These are phyloP conservation scores for Hydrangea macrophylla DNA, from an alignment of 148 eudicot species.

Conservation along the genomic window DNA sequence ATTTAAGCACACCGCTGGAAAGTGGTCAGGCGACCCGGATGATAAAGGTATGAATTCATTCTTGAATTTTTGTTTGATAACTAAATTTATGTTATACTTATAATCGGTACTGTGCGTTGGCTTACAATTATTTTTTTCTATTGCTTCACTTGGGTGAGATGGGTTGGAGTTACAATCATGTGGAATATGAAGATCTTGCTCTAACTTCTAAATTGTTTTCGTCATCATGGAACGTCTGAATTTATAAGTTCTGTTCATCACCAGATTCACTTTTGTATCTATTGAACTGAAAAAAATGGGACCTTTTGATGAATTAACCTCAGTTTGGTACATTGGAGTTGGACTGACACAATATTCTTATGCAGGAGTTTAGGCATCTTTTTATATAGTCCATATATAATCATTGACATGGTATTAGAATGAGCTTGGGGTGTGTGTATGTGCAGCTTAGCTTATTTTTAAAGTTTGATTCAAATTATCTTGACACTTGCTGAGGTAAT, in stretches of 20 bases:
- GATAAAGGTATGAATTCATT: slow-evolving; percentile 52
- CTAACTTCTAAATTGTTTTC: too few relatives aligned
- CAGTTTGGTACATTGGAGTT: background rate
- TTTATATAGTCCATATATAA: background rate
- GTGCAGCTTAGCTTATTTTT: background rate
- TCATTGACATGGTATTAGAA: background rate
- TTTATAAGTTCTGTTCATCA: background rate
- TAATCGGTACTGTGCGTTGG: background rate
- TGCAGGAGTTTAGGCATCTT: background rate
- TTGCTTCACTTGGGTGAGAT: background rate
- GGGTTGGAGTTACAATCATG: background rate
- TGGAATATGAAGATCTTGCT: background rate
- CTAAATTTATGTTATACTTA: background rate
- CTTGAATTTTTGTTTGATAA: slow-evolving; percentile 8
- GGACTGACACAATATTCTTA: background rate
- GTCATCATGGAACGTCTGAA: too few relatives aligned
- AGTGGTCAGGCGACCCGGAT: slow-evolving; percentile 74
- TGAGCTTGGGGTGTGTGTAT: background rate
- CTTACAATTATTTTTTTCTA: background rate
- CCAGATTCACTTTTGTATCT: background rate
- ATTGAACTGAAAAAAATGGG: too few relatives aligned
- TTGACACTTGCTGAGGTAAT: too few relatives aligned
- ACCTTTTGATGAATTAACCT: background rate
- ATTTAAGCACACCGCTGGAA: slow-evolving; percentile 76
- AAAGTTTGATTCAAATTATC: too few relatives aligned